Conservation (phyloP, 2,329 filamentous ascomycete genomes). For the Verruconis gallopava region DNA sequence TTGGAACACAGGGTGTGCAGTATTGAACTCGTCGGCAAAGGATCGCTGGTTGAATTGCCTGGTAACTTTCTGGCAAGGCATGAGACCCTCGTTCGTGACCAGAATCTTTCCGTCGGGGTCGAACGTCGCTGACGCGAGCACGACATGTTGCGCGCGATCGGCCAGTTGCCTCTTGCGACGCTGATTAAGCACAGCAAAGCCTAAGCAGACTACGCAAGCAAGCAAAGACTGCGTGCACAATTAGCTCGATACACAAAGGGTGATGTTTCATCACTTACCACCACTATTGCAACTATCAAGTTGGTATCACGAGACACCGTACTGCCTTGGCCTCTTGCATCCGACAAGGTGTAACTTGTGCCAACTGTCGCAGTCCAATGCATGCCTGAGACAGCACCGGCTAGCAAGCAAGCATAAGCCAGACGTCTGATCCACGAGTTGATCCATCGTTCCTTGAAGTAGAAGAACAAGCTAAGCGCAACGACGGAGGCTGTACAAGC, state of each 20-base stretch:
- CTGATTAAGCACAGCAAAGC: conserved; percentile 25
- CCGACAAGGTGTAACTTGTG: conserved; percentile 50
- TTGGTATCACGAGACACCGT: conserved; percentile 44
- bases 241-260: conserved; percentile 3
- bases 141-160: conserved; percentile 39
- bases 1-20: conserved; percentile 66
- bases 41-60: conserved; percentile 57
- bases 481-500: conserved; percentile 58
- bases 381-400: conserved; percentile 70
- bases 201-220: conserved; percentile 24
- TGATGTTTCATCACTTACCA: conserved; percentile 37
- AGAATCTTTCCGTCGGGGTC: conserved; percentile 53
- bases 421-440: conserved; percentile 64
- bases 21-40: conserved; percentile 61
- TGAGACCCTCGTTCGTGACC: conserved; percentile 54
- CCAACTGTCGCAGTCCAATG: conserved; percentile 70
- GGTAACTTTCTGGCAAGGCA: conserved; percentile 66
- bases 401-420: conserved; percentile 53
- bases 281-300: conserved; percentile 58
- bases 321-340: conserved; percentile 29
- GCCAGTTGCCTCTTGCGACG: conserved; percentile 24
- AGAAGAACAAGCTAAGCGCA: conserved; percentile 65
- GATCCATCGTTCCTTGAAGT: conserved; percentile 63
- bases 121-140: conserved; percentile 50
- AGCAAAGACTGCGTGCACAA: conserved; percentile 22